A percentile compares a stretch with the other conserved stretches of the same genome.
phyloP scores from a whole-genome alignment of 2,329 filamentous ascomycete species.

The Dryadomyces sulphureus region DNA sequence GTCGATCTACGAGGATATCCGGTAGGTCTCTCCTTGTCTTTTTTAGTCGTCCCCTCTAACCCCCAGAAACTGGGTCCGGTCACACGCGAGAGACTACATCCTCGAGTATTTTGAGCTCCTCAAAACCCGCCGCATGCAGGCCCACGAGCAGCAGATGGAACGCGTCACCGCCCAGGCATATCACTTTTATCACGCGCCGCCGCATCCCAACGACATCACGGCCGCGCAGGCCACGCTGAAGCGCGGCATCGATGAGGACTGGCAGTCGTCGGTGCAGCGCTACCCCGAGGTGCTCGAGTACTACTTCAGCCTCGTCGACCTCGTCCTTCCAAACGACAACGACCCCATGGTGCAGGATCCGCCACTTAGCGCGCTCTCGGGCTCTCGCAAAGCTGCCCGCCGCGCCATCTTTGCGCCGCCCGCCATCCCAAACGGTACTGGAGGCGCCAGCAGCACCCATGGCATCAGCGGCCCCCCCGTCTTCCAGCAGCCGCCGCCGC shows the following conservation, averaged over 20 bases:
- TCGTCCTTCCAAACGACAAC: conserved; percentile 49
- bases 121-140: conserved; percentile 43
- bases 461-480: conserved; percentile 2
- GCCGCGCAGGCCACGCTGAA: conserved; percentile 53
- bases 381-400: conserved; percentile 30
- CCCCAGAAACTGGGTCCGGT: conserved; percentile 45
- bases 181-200: conserved; percentile 41
- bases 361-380: conserved; percentile 38
- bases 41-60: not conserved
- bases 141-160: conserved; percentile 40
- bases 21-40: conserved; percentile 27
- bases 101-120: conserved; percentile 49
- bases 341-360: conserved; percentile 45
- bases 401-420: conserved; percentile 22
- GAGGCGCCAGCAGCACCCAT: not conserved
- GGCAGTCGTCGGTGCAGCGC: conserved; percentile 57
- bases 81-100: conserved; percentile 53
- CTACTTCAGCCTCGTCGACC: conserved; percentile 56
- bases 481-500: conserved; percentile 7
- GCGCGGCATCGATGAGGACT: conserved; percentile 64
- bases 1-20: conserved; percentile 45
- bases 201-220: conserved; percentile 47
- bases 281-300: conserved; percentile 76
- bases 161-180: conserved; percentile 39
- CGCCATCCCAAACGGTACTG: conserved; percentile 4